These are phyloP conservation scores for Blastobotrys illinoisensis DNA, from an alignment of 1,139 yeast genomes.

Conservation along the genomic window DNA sequence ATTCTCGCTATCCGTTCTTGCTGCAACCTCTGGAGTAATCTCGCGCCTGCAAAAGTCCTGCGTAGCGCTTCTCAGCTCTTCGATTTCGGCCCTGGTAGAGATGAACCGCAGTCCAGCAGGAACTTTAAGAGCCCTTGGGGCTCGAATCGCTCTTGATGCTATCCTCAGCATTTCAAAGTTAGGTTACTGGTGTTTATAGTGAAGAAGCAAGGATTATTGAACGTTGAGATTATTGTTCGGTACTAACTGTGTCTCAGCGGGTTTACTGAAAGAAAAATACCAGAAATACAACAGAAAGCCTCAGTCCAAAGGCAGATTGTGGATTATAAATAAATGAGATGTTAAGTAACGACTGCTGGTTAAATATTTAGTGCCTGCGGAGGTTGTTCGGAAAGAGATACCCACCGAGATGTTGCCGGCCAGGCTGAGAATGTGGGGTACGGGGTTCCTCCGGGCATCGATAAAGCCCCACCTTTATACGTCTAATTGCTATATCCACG, in stretches of 20 bases:
- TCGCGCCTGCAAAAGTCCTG: slow-evolving; percentile 30
- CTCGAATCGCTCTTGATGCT: background rate
- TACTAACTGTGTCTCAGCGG: background rate
- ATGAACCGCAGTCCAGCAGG: background rate
- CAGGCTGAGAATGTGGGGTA: background rate
- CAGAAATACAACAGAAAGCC: background rate
- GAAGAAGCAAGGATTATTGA: no score
- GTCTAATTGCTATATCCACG: background rate
- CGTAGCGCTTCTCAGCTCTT: slow-evolving; percentile 31
- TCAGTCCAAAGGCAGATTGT: background rate
- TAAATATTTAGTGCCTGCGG: background rate
- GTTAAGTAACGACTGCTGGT: background rate
- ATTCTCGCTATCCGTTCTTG: slow-evolving; percentile 27
- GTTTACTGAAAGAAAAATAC: background rate
- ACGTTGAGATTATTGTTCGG: background rate
- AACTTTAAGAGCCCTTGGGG: background rate
- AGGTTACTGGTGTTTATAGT: no score
- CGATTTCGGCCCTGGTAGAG: slow-evolving; percentile 19
- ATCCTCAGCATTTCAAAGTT: background rate
- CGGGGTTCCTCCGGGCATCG: background rate
- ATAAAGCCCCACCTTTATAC: background rate
- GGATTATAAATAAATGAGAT: background rate
- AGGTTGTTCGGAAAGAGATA: background rate
- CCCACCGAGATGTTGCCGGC: background rate
- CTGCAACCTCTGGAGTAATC: slow-evolving; percentile 29